Conservation (phyloP, 345 rosid genomes). For the Melastoma malabathricum region DNA sequence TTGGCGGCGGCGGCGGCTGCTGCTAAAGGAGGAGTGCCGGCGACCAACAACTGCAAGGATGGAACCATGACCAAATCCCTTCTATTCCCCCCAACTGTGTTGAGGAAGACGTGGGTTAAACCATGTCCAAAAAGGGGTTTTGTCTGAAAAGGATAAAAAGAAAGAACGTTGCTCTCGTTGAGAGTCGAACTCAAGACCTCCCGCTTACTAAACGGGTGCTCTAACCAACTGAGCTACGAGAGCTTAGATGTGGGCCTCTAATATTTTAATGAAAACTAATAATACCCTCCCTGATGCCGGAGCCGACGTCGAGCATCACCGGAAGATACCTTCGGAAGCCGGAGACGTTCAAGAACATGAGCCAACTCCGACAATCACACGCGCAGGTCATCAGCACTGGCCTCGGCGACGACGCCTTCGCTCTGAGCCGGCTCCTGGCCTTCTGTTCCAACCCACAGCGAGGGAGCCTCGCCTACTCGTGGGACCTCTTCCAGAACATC, state of each 20-base stretch:
- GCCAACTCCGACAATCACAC: conserved; percentile 34
- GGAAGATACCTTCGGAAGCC: conserved; percentile 24
- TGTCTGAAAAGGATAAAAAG: too few relatives aligned
- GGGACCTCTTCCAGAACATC: conserved; percentile 27
- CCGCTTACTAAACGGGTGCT: conserved; percentile 98
- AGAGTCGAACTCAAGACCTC: conserved; percentile 98
- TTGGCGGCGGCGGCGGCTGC: too few relatives aligned
- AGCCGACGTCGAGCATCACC: conserved; percentile 12
- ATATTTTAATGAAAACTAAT: too few relatives aligned
- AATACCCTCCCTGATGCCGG: too few relatives aligned
- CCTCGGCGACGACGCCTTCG: conserved; percentile 20
- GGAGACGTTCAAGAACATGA: conserved; percentile 32
- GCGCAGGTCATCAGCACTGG: conserved; percentile 26
- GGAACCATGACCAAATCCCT: too few relatives aligned
- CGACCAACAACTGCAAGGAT: too few relatives aligned
- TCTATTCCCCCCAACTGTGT: too few relatives aligned
- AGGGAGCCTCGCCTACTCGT: conserved; percentile 19
- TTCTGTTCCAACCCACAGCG: conserved; percentile 23
- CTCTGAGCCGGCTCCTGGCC: conserved; percentile 34
- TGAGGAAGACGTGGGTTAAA: too few relatives aligned
- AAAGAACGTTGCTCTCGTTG: conserved; percentile 24
- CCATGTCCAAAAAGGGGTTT: too few relatives aligned
- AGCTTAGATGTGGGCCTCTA: too few relatives aligned
- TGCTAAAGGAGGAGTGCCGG: too few relatives aligned
- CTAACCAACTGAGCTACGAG: conserved; percentile 61